Evolutionary conservation across 495 filamentous ascomycete species (phyloP).

Genomic region (Penicillium desertorum): DNA sequence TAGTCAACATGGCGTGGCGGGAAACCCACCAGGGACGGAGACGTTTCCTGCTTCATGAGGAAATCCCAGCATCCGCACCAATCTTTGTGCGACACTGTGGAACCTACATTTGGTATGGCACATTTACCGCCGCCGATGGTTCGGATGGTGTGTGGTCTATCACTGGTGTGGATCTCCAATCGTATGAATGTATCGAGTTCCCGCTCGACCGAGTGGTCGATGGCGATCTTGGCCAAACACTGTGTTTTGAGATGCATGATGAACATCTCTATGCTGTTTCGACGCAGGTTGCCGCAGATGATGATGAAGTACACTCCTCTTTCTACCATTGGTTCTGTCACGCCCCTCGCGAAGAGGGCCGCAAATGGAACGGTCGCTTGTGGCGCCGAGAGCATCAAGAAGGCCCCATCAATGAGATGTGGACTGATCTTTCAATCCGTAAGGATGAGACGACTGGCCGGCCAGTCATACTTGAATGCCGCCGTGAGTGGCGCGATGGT

Average conservation of each 20-base stretch:
- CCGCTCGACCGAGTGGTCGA: conserved; percentile 16
- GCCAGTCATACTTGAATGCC: conserved; percentile 65
- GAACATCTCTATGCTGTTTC: conserved; percentile 72
- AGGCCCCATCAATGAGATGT: conserved; percentile 75
- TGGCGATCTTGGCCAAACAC: conserved; percentile 61
- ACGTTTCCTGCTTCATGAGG: conserved; percentile 33
- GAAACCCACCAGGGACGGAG: conserved; percentile 26
- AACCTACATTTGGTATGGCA: conserved; percentile 67
- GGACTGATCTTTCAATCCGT: conserved; percentile 65
- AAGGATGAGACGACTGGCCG: conserved; percentile 60
- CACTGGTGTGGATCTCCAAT: conserved; percentile 51
- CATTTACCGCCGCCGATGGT: conserved; percentile 23
- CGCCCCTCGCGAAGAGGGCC: conserved; percentile 41
- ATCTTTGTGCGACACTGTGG: conserved; percentile 66
- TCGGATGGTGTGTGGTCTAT: conserved; percentile 54
- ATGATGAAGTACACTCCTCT: conserved; percentile 66
- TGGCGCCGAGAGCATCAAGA: conserved; percentile 71
- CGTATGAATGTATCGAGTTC: conserved; percentile 18
- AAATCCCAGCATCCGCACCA: conserved; percentile 15
- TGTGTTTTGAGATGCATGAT: conserved; percentile 71
- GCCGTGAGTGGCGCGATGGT: conserved; percentile 66
- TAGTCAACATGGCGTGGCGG: conserved; percentile 49
- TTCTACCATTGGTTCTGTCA: conserved; percentile 67
- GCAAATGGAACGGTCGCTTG: conserved; percentile 37
- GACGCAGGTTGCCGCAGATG: conserved; percentile 61